Percentiles rank a stretch among this genome's conserved stretches.
These are phyloP conservation scores for Candida orba DNA, from an alignment of 805 yeast genomes.

Conservation along the genomic window DNA sequence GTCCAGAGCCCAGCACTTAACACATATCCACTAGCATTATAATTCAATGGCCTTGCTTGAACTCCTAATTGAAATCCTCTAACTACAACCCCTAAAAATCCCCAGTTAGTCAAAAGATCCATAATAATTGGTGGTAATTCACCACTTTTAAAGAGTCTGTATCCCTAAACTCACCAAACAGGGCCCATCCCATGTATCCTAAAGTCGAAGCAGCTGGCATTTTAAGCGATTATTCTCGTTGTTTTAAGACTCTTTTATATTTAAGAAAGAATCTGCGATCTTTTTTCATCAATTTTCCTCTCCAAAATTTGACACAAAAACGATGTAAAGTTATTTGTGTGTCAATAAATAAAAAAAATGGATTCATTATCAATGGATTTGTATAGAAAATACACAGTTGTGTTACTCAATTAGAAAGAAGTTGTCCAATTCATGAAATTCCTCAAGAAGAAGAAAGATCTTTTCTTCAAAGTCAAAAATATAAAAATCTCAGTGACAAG, in stretches of 20 bases:
- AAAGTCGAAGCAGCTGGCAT: constrained; percentile 21
- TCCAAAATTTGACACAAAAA: background rate
- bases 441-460: constrained; percentile 13
- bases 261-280: background rate
- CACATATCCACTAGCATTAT: constrained; percentile 33
- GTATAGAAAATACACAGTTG: too few species aligned
- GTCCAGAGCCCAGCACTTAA: constrained; percentile 39
- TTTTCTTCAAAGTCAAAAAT: constrained; percentile 20
- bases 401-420: too few species aligned
- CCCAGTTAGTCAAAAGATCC: too few species aligned
- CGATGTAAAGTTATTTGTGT: background rate
- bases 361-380: too few species aligned
- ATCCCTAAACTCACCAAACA: constrained; percentile 25
- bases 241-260: background rate
- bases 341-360: too few species aligned
- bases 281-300: too few species aligned
- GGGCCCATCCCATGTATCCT: constrained; percentile 31
- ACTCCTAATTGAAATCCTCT: constrained; percentile 40
- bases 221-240: background rate
- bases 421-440: background rate
- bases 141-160: background rate
- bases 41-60: constrained; percentile 31
- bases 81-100: constrained; percentile 30
- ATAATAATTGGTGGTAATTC: too few species aligned
- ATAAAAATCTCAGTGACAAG: constrained; percentile 23